Evolutionary conservation across 164 flowering plant genomes (phyloP).

Genomic region (Akebia trifoliata): DNA sequence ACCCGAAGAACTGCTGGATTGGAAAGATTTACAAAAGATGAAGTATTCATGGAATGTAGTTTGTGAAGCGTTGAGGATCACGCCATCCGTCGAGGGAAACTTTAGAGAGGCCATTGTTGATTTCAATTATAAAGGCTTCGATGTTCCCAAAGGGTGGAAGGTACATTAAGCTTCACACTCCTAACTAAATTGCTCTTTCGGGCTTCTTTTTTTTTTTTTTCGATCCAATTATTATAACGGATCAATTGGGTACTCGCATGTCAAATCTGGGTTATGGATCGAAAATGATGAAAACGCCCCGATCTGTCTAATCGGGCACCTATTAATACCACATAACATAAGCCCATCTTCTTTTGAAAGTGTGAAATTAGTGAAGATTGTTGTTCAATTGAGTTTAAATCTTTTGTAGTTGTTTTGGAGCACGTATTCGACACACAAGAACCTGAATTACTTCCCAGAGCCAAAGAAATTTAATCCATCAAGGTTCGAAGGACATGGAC

Average conservation of each 20-base stretch:
- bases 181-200: too few species aligned
- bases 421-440: constrained; percentile 17
- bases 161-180: too few species aligned
- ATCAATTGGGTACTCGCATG: too few species aligned
- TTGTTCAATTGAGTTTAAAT: too few species aligned
- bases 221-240: too few species aligned
- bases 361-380: too few species aligned
- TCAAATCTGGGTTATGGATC: too few species aligned
- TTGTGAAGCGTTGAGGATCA: constrained; percentile 19
- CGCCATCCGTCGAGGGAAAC: constrained; percentile 18
- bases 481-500: constrained; percentile 20
- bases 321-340: too few species aligned
- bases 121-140: constrained; percentile 20
- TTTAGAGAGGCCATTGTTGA: constrained; percentile 22
- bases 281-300: too few species aligned
- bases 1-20: constrained; percentile 15
- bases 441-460: constrained; percentile 12
- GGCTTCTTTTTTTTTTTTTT: too few species aligned
- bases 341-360: too few species aligned
- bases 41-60: constrained; percentile 26
- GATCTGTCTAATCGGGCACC: too few species aligned
- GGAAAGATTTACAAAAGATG: constrained; percentile 29
- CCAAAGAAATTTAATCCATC: constrained; percentile 23
- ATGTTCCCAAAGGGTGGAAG: constrained; percentile 29
- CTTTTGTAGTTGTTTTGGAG: constrained; percentile 23